phyloP scores from a whole-genome alignment of 129 eudicot genomes.

The Calendula officinalis region DNA sequence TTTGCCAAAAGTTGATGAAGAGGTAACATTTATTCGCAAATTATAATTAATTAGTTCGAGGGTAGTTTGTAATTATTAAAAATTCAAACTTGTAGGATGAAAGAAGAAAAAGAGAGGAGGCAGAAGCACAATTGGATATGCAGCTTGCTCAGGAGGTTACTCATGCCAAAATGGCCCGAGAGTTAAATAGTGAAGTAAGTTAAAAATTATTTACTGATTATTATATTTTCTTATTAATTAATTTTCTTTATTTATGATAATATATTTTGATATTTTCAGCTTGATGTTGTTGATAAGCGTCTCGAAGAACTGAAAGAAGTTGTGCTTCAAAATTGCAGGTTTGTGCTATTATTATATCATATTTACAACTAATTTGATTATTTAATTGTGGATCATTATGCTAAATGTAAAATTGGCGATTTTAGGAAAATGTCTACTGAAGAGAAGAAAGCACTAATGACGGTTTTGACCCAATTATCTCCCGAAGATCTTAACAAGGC shows the following conservation, averaged over 20 bases:
- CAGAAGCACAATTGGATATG: slow-evolving; percentile 61
- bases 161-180: slow-evolving; percentile 84
- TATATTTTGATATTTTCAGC: slow-evolving; percentile 42
- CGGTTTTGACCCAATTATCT: slow-evolving; percentile 54
- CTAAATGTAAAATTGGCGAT: not conserved
- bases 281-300: slow-evolving; percentile 50
- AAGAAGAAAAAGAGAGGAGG: slow-evolving; percentile 76
- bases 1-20: slow-evolving; percentile 93
- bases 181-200: slow-evolving; percentile 56
- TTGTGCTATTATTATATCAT: slow-evolving; percentile 13
- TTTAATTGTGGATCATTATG: not conserved
- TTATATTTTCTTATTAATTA: not conserved
- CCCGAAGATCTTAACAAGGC: slow-evolving; percentile 74
- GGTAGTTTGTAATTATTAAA: slow-evolving; percentile 16
- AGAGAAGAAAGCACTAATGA: slow-evolving; percentile 69
- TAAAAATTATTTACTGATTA: not conserved
- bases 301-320: slow-evolving; percentile 59
- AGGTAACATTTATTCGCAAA: slow-evolving; percentile 42
- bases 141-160: slow-evolving; percentile 91
- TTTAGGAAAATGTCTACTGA: slow-evolving; percentile 77
- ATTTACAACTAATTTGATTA: not conserved
- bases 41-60: not conserved
- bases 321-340: slow-evolving; percentile 86
- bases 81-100: slow-evolving; percentile 52
- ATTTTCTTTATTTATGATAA: not conserved